These are phyloP conservation scores for Coccinonectria pachysandricola DNA, from an alignment of 2,329 filamentous ascomycete species.

Conservation along the genomic window DNA sequence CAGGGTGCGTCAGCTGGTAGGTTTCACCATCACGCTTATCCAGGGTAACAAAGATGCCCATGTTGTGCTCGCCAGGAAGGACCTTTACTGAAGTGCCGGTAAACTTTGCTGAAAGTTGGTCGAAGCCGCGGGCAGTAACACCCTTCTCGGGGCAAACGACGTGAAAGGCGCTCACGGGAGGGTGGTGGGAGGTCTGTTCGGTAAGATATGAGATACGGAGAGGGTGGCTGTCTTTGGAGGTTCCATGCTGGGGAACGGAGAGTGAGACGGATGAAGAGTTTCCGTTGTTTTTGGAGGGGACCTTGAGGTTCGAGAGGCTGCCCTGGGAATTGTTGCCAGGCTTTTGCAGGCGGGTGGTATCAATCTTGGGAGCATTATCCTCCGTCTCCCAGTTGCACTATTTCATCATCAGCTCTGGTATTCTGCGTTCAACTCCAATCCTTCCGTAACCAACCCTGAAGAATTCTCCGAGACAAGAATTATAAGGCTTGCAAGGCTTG, in stretches of 20 bases:
- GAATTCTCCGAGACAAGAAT: slow-evolving; percentile 93
- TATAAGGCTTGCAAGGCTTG: slow-evolving; percentile 98
- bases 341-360: slow-evolving; percentile 31
- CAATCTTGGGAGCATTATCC: slow-evolving; percentile 60
- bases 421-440: slow-evolving; percentile 1
- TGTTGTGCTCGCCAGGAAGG: slow-evolving; percentile 81
- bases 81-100: slow-evolving; percentile 92
- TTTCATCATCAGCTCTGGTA: slow-evolving; percentile 7
- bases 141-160: slow-evolving; percentile 88
- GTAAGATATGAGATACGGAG: slow-evolving; percentile 88
- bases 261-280: slow-evolving; percentile 38
- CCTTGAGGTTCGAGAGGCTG: slow-evolving; percentile 38
- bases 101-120: slow-evolving; percentile 96
- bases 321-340: slow-evolving; percentile 27
- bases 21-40: slow-evolving; percentile 74
- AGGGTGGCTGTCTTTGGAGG: slow-evolving; percentile 34
- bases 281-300: slow-evolving; percentile 32
- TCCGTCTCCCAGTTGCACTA: slow-evolving; percentile 94
- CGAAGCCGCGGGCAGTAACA: slow-evolving; percentile 78
- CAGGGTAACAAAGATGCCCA: slow-evolving; percentile 88
- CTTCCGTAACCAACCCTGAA: slow-evolving; percentile 76
- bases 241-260: slow-evolving; percentile 39
- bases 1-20: slow-evolving; percentile 89
- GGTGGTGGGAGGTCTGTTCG: slow-evolving; percentile 96
- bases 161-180: slow-evolving; percentile 91